Percentiles rank a stretch among this genome's conserved stretches.
Conservation (phyloP, 306 rosid genomes). For the Glycine latifolia region DNA sequence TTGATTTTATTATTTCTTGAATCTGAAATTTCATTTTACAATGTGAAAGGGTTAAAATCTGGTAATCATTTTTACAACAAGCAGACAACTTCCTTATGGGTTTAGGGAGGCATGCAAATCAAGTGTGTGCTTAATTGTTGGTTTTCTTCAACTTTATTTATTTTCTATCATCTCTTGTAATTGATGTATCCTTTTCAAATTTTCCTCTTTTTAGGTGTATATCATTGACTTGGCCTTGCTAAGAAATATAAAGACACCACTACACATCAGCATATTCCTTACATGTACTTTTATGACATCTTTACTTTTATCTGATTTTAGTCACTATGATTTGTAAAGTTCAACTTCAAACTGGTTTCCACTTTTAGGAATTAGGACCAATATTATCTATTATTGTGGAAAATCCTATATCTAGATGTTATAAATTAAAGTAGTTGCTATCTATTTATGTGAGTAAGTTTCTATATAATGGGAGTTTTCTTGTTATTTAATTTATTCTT, state of each 20-base stretch:
- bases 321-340: constrained; percentile 28
- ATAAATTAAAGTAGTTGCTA: no score
- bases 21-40: no score
- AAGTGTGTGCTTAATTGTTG: constrained; percentile 58
- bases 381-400: constrained; percentile 2
- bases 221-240: constrained; percentile 92
- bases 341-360: constrained; percentile 26
- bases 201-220: constrained; percentile 67
- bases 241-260: constrained; percentile 91
- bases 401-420: no score
- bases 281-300: constrained; percentile 63
- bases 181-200: constrained; percentile 30
- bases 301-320: constrained; percentile 31
- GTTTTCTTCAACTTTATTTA: background rate
- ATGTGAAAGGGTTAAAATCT: no score
- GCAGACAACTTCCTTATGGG: constrained; percentile 99
- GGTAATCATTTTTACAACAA: constrained; percentile 78
- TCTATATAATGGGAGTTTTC: no score
- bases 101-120: constrained; percentile 98
- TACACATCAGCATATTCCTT: constrained; percentile 94
- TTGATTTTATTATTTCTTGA: no score
- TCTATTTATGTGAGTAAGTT: no score
- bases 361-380: constrained; percentile 13
- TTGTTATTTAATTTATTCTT: constrained; percentile 34
- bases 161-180: constrained; percentile 10